Evolutionary conservation across 495 filamentous ascomycete species (phyloP).

Genomic region (Ramalina intermedia): DNA sequence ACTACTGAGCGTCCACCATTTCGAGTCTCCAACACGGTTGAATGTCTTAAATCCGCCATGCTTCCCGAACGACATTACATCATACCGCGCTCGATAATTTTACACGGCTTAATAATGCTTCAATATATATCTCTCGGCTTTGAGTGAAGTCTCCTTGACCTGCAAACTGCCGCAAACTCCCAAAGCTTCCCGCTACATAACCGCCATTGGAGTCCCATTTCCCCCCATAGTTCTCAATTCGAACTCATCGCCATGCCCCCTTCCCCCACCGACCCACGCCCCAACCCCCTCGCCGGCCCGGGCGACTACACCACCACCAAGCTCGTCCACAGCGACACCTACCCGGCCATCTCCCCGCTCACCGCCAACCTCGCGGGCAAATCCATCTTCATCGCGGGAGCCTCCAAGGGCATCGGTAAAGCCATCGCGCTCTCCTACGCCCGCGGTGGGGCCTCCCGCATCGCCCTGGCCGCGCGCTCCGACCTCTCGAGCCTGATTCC

Average conservation of each 20-base stretch:
- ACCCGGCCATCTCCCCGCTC: slow-evolving; percentile 29
- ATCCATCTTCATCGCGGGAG: slow-evolving; percentile 34
- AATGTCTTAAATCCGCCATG: too few relatives aligned
- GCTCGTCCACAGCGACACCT: slow-evolving; percentile 26
- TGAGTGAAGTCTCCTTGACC: too few relatives aligned
- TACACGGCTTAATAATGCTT: too few relatives aligned
- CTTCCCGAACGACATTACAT: too few relatives aligned
- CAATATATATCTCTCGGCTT: too few relatives aligned
- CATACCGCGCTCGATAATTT: too few relatives aligned
- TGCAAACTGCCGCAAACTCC: too few relatives aligned
- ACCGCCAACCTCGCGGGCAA: slow-evolving; percentile 22
- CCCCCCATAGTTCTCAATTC: too few relatives aligned
- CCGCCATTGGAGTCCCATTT: too few relatives aligned
- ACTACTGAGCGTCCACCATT: too few relatives aligned
- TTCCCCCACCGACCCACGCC: neutral
- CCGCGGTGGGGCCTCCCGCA: slow-evolving; percentile 29
- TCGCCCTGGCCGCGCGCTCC: slow-evolving; percentile 31
- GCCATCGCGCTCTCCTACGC: slow-evolving; percentile 31
- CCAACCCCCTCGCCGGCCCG: neutral
- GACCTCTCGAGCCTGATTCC: neutral
- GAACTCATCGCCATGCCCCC: neutral
- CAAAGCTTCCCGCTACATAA: too few relatives aligned
- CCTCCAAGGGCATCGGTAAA: slow-evolving; percentile 33
- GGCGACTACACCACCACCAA: slow-evolving; percentile 8
- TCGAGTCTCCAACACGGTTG: too few relatives aligned